Conservation (phyloP, 2,329 filamentous ascomycete species). For the Sporothrix brasiliensis region DNA sequence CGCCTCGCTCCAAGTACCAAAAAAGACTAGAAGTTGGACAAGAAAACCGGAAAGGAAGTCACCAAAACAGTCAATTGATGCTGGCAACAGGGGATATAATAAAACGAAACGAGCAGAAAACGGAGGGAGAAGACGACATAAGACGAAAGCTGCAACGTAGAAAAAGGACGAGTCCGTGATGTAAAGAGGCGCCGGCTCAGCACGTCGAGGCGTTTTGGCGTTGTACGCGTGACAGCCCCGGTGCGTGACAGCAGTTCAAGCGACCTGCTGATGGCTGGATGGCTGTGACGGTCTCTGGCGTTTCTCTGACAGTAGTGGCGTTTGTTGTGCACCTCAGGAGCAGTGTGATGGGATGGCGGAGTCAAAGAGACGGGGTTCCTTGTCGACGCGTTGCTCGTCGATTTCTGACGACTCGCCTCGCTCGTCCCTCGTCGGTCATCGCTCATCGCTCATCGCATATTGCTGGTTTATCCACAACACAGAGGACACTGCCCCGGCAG, state of each 20-base stretch:
- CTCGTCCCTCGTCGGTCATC: not conserved
- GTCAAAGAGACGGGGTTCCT: no score
- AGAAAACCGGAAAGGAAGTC: not conserved
- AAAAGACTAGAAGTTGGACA: not conserved
- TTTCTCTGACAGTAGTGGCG: not conserved
- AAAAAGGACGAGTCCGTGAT: not conserved
- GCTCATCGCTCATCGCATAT: not conserved
- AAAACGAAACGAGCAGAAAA: not conserved
- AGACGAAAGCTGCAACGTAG: no score
- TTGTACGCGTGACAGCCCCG: not conserved
- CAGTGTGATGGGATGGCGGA: not conserved
- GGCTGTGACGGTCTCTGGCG: not conserved
- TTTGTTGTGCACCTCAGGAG: not conserved
- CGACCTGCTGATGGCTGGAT: not conserved
- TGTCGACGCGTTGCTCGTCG: not conserved
- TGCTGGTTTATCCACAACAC: slow-evolving; percentile 42
- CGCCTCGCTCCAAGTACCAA: slow-evolving; percentile 22
- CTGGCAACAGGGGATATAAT: slow-evolving; percentile 22
- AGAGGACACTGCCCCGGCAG: slow-evolving; percentile 64
- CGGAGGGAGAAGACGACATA: no score
- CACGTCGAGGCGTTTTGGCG: not conserved
- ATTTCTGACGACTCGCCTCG: not conserved
- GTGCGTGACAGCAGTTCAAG: not conserved
- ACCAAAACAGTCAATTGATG: not conserved
- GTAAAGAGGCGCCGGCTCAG: not conserved